Percentiles rank a stretch among this genome's conserved stretches.
Conservation (phyloP, 306 rosid genomes). For the Cercis canadensis region DNA sequence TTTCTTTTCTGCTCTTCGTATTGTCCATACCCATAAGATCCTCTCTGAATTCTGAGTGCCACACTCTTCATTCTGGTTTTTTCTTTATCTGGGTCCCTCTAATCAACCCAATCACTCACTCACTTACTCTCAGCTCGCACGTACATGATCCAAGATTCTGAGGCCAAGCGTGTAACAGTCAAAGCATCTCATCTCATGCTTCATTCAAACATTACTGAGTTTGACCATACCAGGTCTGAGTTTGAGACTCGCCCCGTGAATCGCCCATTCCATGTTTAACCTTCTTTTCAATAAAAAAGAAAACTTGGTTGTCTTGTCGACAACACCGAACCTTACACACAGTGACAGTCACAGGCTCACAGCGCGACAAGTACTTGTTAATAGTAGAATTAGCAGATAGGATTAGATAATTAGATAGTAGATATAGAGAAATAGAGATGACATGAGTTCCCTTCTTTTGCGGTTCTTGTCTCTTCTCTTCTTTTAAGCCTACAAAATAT, state of each 20-base stretch:
- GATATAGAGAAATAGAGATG: neutral
- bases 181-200: neutral
- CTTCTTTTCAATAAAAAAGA: too few species aligned
- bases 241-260: slow-evolving; percentile 40
- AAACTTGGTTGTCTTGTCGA: too few species aligned
- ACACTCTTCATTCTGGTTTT: too few species aligned
- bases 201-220: neutral
- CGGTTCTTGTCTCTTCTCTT: slow-evolving; percentile 35
- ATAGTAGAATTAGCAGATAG: slow-evolving; percentile 12
- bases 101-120: slow-evolving; percentile 22
- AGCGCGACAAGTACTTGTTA: neutral
- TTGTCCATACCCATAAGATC: too few species aligned
- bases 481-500: slow-evolving; percentile 32
- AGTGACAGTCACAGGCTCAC: neutral
- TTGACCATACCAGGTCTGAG: slow-evolving; percentile 38
- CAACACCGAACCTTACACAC: neutral
- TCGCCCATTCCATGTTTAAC: neutral
- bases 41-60: too few species aligned
- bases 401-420: neutral
- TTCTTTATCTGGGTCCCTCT: slow-evolving; percentile 31
- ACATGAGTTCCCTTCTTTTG: slow-evolving; percentile 29
- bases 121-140: slow-evolving; percentile 19
- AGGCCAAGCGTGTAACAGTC: neutral
- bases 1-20: neutral
- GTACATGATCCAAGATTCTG: slow-evolving; percentile 41